These are phyloP conservation scores for Dactylellina sp. DNA, from an alignment of 2,329 filamentous ascomycete species.

Conservation along the genomic window DNA sequence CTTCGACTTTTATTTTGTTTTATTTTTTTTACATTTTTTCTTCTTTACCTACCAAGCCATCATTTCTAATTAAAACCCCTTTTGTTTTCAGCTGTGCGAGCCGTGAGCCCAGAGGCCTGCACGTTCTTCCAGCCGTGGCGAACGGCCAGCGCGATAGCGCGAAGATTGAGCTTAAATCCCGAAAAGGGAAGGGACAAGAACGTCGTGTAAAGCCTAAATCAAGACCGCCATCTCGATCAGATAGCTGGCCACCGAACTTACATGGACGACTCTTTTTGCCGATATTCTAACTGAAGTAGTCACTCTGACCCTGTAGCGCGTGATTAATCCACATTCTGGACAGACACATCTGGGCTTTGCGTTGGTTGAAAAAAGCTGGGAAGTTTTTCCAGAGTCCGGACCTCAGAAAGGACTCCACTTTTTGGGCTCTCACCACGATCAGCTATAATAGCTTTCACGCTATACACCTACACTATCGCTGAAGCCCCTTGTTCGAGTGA, in stretches of 20 bases:
- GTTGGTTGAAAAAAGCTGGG: slow-evolving; percentile 10
- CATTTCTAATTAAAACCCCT: slow-evolving; percentile 4
- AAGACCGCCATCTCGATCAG: slow-evolving; percentile 26
- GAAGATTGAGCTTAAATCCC: slow-evolving; percentile 47
- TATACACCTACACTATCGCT: slow-evolving; percentile 11
- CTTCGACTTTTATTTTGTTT: too few relatives aligned
- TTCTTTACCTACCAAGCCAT: slow-evolving; percentile 13
- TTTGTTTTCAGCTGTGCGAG: slow-evolving; percentile 30
- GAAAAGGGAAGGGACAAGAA: slow-evolving; percentile 28
- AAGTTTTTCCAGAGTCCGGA: slow-evolving; percentile 29
- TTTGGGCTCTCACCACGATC: slow-evolving; percentile 36
- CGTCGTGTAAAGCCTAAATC: slow-evolving; percentile 48
- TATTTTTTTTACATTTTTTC: too few relatives aligned
- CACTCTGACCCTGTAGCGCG: slow-evolving; percentile 39
- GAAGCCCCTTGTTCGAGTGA: slow-evolving; percentile 19
- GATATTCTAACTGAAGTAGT: slow-evolving; percentile 14
- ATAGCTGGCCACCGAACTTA: slow-evolving; percentile 18
- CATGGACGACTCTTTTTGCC: slow-evolving; percentile 30
- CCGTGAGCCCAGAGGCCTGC: slow-evolving; percentile 7
- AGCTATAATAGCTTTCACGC: slow-evolving; percentile 15
- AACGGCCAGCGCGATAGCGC: slow-evolving; percentile 26
- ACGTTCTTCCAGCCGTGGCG: slow-evolving; percentile 8
- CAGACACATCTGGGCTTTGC: slow-evolving; percentile 20
- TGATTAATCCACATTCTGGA: slow-evolving; percentile 38
- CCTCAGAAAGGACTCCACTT: slow-evolving; percentile 10